phyloP scores from a whole-genome alignment of 1,139 yeast genomes.

The Geotrichum carabidarum region DNA sequence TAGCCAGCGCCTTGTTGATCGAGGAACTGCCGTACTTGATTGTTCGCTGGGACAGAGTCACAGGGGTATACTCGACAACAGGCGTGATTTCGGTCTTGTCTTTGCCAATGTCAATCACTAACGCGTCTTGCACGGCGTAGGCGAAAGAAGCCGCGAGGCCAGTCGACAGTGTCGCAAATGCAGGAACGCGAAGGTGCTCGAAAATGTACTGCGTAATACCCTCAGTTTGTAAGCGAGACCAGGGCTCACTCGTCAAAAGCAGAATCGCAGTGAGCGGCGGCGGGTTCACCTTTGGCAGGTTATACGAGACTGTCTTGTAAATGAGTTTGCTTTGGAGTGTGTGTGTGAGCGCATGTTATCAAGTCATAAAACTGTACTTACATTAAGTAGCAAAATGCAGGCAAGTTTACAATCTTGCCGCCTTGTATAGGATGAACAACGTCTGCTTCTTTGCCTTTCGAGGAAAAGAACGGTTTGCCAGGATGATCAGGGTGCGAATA shows the following conservation, averaged over 20 bases:
- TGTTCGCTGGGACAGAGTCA: conserved; percentile 51
- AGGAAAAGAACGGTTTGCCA: conserved; percentile 41
- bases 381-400: conserved; percentile 66
- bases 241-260: conserved; percentile 57
- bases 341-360: too few relatives aligned
- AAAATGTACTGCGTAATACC: conserved; percentile 66
- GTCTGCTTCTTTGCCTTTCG: conserved; percentile 39
- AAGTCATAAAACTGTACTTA: conserved; percentile 31
- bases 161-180: conserved; percentile 63
- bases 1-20: conserved; percentile 52
- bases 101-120: conserved; percentile 77
- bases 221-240: conserved; percentile 69
- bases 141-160: conserved; percentile 74
- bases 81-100: conserved; percentile 74
- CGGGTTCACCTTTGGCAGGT: conserved; percentile 18
- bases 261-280: conserved; percentile 46
- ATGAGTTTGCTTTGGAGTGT: conserved; percentile 42
- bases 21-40: conserved; percentile 57
- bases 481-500: conserved; percentile 46
- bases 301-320: conserved; percentile 40
- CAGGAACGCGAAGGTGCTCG: conserved; percentile 68
- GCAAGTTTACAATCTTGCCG: conserved; percentile 60
- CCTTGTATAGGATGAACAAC: conserved; percentile 58
- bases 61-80: conserved; percentile 61
- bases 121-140: conserved; percentile 53